These are phyloP conservation scores for Apiospora aurea DNA, from an alignment of 2,329 filamentous ascomycete genomes.

Conservation along the genomic window DNA sequence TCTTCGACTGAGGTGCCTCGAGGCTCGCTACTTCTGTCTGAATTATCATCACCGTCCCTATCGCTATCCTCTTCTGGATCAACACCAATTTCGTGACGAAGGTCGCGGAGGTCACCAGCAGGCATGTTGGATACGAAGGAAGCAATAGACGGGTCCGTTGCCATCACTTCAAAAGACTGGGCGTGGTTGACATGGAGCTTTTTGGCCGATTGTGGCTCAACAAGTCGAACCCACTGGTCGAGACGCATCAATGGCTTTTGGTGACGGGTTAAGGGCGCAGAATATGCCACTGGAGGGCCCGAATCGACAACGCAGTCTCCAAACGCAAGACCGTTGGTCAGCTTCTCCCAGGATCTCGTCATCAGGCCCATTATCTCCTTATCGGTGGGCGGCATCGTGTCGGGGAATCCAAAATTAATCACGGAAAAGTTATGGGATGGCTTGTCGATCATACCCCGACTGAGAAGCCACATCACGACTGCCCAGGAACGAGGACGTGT, in stretches of 20 bases:
- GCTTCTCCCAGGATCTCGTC: neutral
- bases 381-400: neutral
- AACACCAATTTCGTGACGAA: neutral
- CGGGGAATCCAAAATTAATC: neutral
- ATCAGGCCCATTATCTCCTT: slow-evolving; percentile 16
- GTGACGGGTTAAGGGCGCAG: slow-evolving; percentile 5
- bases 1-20: neutral
- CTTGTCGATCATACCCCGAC: neutral
- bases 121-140: neutral
- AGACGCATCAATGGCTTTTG: neutral
- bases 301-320: slow-evolving; percentile 17
- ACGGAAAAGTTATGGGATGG: neutral
- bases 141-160: neutral
- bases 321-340: neutral
- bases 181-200: neutral
- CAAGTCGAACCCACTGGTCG: slow-evolving; percentile 8
- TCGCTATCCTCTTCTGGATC: neutral
- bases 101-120: neutral
- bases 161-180: neutral
- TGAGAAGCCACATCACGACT: neutral
- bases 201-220: neutral
- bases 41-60: neutral
- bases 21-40: neutral
- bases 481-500: slow-evolving; percentile 6
- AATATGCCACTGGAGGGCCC: slow-evolving; percentile 10